phyloP scores from a whole-genome alignment of 768 basidiomycete genomes.

The Leccinum boreale region DNA sequence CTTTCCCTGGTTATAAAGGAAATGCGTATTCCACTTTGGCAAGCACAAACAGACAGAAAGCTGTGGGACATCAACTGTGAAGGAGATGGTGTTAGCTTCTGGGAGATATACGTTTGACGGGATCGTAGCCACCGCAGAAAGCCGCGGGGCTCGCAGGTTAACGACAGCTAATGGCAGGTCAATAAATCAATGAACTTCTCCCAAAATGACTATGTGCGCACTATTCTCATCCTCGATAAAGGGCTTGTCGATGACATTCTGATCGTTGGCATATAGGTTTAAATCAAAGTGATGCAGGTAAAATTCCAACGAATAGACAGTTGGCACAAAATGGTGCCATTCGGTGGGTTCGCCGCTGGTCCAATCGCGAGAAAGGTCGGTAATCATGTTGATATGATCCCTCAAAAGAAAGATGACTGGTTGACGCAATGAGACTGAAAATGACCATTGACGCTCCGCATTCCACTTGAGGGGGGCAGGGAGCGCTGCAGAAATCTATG shows the following conservation, averaged over 20 bases:
- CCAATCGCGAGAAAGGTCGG: constrained; percentile 94
- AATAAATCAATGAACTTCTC: not conserved
- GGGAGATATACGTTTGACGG: constrained; percentile 73
- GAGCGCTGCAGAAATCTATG: constrained; percentile 65
- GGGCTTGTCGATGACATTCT: constrained; percentile 94
- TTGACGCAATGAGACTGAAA: constrained; percentile 67
- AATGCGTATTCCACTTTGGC: constrained; percentile 88
- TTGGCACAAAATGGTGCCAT: constrained; percentile 82
- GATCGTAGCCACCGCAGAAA: constrained; percentile 53
- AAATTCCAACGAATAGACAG: constrained; percentile 67
- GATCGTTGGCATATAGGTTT: constrained; percentile 87
- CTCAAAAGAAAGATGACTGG: constrained; percentile 78
- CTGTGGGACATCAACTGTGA: constrained; percentile 58
- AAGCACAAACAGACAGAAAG: constrained; percentile 58
- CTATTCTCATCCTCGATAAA: constrained; percentile 81
- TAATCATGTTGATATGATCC: constrained; percentile 93
- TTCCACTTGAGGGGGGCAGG: constrained; percentile 86
- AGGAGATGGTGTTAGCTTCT: constrained; percentile 61
- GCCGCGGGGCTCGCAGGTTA: constrained; percentile 53
- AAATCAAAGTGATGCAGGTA: constrained; percentile 73
- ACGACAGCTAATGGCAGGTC: constrained; percentile 58
- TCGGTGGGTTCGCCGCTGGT: constrained; percentile 75
- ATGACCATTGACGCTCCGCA: constrained; percentile 71
- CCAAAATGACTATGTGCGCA: constrained; percentile 28
- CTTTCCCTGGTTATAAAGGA: constrained; percentile 58